Base-by-base conservation (phyloP, 2,329 filamentous ascomycete genomes). In the Ophiognomonia clavigignenti-juglandacearum region DNA sequence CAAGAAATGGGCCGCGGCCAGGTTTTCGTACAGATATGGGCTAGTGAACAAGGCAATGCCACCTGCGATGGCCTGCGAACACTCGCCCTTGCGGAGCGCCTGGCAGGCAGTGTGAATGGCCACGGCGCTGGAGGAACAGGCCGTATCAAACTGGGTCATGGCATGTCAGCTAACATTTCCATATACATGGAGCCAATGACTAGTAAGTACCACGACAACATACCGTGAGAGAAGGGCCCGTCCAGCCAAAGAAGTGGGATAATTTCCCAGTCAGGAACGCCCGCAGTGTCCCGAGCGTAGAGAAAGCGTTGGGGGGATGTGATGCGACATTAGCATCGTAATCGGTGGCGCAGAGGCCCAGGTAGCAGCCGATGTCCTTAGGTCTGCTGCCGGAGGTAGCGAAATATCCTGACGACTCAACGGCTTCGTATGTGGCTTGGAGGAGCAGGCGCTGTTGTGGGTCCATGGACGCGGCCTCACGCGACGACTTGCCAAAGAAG, bases 111-210 rank as follows among this genome's bases (percentile, higher is more conserved):
- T 53, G 32, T 64, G 57, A 3, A 64, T 49, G 0, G 57, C 66
- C 13, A 71, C 69, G 2, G 62, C 57, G 13, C 64, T 67, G 0
- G 58, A 69, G 56, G 39, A 65, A 53, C 41, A 68, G 3, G 69
- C 70, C 2, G 68, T 71, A 41, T 72, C 68, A 13, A 70, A 49
- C n/a, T n/a, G n/a, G n/a, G n/a, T n/a, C n/a, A n/a, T n/a, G n/a
- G n/a, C n/a, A n/a, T n/a, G n/a, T n/a, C n/a, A n/a, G n/a, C n/a
- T n/a, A n/a, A n/a, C n/a, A n/a, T n/a, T n/a, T n/a, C n/a, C n/a
- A n/a, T n/a, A n/a, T n/a, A n/a, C n/a, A n/a, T n/a, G n/a, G n/a
- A n/a, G n/a, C n/a, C n/a, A n/a, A n/a, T n/a, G n/a, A n/a, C n/a
- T n/a, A n/a, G n/a, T n/a, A n/a, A n/a, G n/a, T n/a, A n/a, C n/a